Base-by-base conservation (phyloP, 257 asterid species). In the Apocynum venetum region DNA sequence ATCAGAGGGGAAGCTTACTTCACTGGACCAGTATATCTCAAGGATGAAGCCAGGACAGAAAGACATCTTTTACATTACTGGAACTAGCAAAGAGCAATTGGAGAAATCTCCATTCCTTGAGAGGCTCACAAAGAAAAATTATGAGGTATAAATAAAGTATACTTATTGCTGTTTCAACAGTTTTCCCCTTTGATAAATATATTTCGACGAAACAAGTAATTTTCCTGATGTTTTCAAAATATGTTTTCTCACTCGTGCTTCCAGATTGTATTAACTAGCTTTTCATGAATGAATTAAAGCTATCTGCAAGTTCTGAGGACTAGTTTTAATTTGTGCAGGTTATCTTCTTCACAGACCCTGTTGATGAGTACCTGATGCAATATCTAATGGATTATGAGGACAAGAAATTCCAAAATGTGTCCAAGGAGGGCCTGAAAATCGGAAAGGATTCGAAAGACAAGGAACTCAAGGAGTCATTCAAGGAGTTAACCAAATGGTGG, bases 41-140 rank as follows among this genome's bases (percentile, higher is more conserved):
- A 89, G 99, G 78, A 95, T 95, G 98, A 95, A 90, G 78, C 71
- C 96, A 11, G 94, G 96, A 68, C 99, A 95, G 89, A 95, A 95
- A 78, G 99, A 95, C 75, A 93, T 95, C 88, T 95, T 93, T 83
- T 95, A 95, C 48, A 91, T 95, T 64, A 93, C 99, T 48, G 98
- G 99, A 78, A 73, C 97, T 44, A 93, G 88, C 92, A 95, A 93
- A 88, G 99, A 95, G 76, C 98, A 95, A 83, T 78, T 95, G 84
- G 97, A 93, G 85, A 93, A 95, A 82, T 95, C 99, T 69, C 99
- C 98, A 13, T 95, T 95, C 97, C 98, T 95, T 2, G 99, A 95
- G 82, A 90, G 96, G 81, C 89, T 95, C 14, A 82, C 73, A 60
- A 95, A 95, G 97, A 95, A 93, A 79, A 90, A 91, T 81, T 95